These are phyloP conservation scores for Aspergillus wentii DNA, from an alignment of 495 filamentous ascomycete genomes.

Conservation along the genomic window DNA sequence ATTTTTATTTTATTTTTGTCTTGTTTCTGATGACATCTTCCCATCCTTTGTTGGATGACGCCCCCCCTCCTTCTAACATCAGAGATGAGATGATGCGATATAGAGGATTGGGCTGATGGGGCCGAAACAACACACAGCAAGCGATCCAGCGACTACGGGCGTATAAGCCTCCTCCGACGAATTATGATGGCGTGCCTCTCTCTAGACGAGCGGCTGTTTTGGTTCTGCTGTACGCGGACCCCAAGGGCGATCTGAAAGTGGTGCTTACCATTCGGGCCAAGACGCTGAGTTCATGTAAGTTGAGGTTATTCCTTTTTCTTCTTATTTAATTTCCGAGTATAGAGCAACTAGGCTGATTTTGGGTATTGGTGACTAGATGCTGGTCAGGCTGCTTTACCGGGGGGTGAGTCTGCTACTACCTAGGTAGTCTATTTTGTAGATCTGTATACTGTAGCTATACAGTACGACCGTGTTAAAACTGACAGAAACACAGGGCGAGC, in stretches of 20 bases:
- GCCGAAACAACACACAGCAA: conserved; percentile 49
- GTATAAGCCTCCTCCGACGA: conserved; percentile 57
- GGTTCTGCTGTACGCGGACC: conserved; percentile 79
- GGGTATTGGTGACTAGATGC: conserved; percentile 36
- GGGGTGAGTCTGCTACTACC: conserved; percentile 53
- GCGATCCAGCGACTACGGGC: conserved; percentile 72
- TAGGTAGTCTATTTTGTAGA: not conserved
- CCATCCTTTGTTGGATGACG: too few relatives aligned
- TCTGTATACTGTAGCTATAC: not conserved
- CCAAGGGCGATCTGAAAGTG: conserved; percentile 67
- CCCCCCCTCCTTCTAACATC: not conserved
- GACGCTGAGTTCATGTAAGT: conserved; percentile 58
- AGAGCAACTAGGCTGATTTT: not conserved
- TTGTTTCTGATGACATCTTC: too few relatives aligned
- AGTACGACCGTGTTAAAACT: not conserved
- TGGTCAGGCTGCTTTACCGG: conserved; percentile 85
- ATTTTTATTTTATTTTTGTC: too few relatives aligned
- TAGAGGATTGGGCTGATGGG: too few relatives aligned
- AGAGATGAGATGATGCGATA: too few relatives aligned
- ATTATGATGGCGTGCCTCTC: conserved; percentile 61
- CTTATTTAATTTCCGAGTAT: too few relatives aligned
- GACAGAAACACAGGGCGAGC: conserved; percentile 37
- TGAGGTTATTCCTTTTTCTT: not conserved
- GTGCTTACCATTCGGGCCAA: conserved; percentile 84
- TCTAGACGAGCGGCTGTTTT: conserved; percentile 76